Conservation (phyloP, 2,329 filamentous ascomycete genomes). For the Penicillium janthinellum region DNA sequence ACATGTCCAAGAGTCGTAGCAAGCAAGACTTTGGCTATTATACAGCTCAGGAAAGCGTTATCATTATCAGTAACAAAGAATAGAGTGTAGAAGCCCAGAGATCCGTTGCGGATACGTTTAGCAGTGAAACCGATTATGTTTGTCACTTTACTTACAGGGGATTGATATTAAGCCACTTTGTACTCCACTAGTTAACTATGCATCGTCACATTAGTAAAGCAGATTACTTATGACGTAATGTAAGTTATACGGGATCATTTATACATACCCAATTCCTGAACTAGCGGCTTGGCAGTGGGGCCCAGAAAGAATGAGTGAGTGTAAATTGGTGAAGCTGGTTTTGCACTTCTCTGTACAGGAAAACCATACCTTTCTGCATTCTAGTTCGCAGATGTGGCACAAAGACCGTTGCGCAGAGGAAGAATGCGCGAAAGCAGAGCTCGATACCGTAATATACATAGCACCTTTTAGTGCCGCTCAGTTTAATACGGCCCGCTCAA, state of each 20-base stretch:
- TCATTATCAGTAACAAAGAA: neutral
- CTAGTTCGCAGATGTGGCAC: no score
- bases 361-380: no score
- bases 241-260: neutral
- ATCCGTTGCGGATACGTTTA: neutral
- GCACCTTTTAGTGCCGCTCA: no score
- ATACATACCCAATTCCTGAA: constrained; percentile 5
- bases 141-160: no score
- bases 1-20: no score
- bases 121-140: neutral
- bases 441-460: no score
- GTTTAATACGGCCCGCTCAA: no score
- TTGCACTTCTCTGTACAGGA: no score
- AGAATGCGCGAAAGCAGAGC: no score
- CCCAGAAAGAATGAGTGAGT: constrained; percentile 5
- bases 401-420: no score
- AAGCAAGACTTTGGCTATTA: neutral
- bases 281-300: constrained; percentile 6
- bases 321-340: constrained; percentile 9
- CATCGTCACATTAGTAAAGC: neutral
- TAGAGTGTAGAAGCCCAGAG: neutral
- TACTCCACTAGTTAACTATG: no score
- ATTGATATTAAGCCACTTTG: neutral
- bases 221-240: constrained; percentile 1
- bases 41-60: neutral